A percentile compares a stretch with the other conserved stretches of the same genome.
phyloP scores from a whole-genome alignment of 768 basidiomycete genomes.

The Chlorophyllum brunneum region DNA sequence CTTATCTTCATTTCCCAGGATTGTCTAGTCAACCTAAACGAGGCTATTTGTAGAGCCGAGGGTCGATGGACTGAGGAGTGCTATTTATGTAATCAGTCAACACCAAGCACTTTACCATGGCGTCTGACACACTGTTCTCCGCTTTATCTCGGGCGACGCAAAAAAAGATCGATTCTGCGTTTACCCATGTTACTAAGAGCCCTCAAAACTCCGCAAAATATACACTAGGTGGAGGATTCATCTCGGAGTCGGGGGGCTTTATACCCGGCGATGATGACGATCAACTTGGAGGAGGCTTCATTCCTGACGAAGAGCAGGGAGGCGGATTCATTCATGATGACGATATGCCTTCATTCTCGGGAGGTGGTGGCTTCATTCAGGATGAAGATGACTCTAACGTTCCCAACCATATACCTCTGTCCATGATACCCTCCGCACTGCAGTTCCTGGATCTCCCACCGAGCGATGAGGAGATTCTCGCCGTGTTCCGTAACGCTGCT shows the following conservation, averaged over 20 bases:
- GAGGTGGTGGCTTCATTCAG: constrained; percentile 29
- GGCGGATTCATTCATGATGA: constrained; percentile 19
- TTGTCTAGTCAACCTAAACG: too few species aligned
- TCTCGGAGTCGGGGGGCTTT: constrained; percentile 5
- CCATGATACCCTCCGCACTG: constrained; percentile 58
- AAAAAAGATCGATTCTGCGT: constrained; percentile 13
- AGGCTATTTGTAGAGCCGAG: too few species aligned
- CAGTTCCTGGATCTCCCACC: constrained; percentile 59
- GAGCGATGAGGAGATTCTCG: constrained; percentile 69
- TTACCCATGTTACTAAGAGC: constrained; percentile 1
- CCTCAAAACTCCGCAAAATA: neutral
- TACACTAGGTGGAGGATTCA: neutral
- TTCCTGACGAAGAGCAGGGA: constrained; percentile 12
- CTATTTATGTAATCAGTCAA: too few species aligned
- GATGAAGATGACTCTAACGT: constrained; percentile 17
- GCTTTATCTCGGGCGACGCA: constrained; percentile 3
- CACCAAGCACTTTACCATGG: neutral
- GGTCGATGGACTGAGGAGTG: too few species aligned
- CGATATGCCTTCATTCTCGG: neutral
- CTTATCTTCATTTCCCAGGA: constrained; percentile 8
- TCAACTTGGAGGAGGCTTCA: constrained; percentile 16
- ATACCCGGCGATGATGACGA: constrained; percentile 12
- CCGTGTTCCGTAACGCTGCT: constrained; percentile 73
- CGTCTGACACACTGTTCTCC: constrained; percentile 9
- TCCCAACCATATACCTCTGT: constrained; percentile 43